Evolutionary conservation across 2,329 filamentous ascomycete genomes (phyloP), one percentile per base, ranked within the genome.

Genomic region (Penicillium digitatum): DNA sequence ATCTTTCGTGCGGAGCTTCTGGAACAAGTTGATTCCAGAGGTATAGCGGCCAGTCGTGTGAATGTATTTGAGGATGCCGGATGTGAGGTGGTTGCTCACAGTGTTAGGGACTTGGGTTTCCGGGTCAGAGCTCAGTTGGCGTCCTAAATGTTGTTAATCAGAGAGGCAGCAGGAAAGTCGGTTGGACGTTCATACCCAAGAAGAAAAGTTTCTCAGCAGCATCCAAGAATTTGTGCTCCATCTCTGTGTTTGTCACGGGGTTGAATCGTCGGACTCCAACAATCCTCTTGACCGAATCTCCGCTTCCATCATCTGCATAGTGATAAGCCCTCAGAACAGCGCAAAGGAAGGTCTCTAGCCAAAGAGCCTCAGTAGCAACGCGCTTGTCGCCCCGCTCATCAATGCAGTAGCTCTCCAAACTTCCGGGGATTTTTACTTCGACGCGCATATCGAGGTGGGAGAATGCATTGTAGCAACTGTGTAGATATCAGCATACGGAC

Each of bases 371-470:
- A 0, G 92, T 93, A 14, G 93, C 90, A 63, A 94, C 89, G 62
- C 91, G 85, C 78, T 95, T 96, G 72, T 96, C 93, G 62, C 94
- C 94, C 67, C 92, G 86, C 76, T 99, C 94, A 73, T 99, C 93
- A 55, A 99, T 89, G 73, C 93, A 97, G 73, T 96, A 97, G 75
- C 90, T 95, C 73, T 99, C 93, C 49, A 99, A 90, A 10, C 89
- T 94, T 57, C 94, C 94, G 18, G 94, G 94, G 61, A 99, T 97
- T 62, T 92, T 93, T 56, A 99, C 93, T 70, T 97, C 92, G 12
- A 99, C 93, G 58, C 94, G 90, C 94, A 99, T 99, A 70, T 99
- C 94, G 50, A 97, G 82, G 61, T 95, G 85, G 5, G 94, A 97
- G 74, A 99, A 96, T 62, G 94, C 94, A 89, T 99, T 99, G 82